phyloP scores from a whole-genome alignment of 2,329 filamentous ascomycete species.

The Aureobasidium musti region DNA sequence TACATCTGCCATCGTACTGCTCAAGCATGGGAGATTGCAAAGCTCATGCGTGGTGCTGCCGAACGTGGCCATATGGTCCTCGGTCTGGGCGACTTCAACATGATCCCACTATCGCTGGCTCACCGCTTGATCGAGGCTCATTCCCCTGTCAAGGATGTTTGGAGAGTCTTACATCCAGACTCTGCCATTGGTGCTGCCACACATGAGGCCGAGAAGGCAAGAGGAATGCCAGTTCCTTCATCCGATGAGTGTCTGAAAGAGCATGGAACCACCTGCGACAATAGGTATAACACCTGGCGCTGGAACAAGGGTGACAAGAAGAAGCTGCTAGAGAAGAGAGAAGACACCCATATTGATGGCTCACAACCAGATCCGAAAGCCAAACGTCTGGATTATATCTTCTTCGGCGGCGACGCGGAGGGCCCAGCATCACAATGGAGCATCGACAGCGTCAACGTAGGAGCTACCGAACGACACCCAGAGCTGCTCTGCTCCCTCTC shows the following conservation, averaged over 20 bases:
- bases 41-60: slow-evolving; percentile 78
- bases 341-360: slow-evolving; percentile 64
- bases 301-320: slow-evolving; percentile 75
- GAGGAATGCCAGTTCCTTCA: slow-evolving; percentile 68
- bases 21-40: slow-evolving; percentile 93
- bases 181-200: slow-evolving; percentile 75
- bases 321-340: slow-evolving; percentile 61
- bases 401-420: slow-evolving; percentile 58
- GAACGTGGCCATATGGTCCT: slow-evolving; percentile 81
- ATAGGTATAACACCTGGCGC: slow-evolving; percentile 86
- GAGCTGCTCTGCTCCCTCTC: slow-evolving; percentile 81
- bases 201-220: slow-evolving; percentile 65
- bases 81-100: slow-evolving; percentile 93
- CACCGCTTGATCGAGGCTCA: slow-evolving; percentile 80
- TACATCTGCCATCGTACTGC: slow-evolving; percentile 89
- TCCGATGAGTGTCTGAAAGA: slow-evolving; percentile 74
- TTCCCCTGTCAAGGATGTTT: slow-evolving; percentile 76
- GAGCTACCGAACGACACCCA: slow-evolving; percentile 80
- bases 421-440: slow-evolving; percentile 60
- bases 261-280: slow-evolving; percentile 88
- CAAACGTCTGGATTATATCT: slow-evolving; percentile 95
- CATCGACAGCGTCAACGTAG: slow-evolving; percentile 69
- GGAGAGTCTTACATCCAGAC: slow-evolving; percentile 80
- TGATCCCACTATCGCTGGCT: slow-evolving; percentile 82
- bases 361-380: slow-evolving; percentile 69